Conservation (phyloP, 306 rosid species). For the Vigna reflexopilosa region DNA sequence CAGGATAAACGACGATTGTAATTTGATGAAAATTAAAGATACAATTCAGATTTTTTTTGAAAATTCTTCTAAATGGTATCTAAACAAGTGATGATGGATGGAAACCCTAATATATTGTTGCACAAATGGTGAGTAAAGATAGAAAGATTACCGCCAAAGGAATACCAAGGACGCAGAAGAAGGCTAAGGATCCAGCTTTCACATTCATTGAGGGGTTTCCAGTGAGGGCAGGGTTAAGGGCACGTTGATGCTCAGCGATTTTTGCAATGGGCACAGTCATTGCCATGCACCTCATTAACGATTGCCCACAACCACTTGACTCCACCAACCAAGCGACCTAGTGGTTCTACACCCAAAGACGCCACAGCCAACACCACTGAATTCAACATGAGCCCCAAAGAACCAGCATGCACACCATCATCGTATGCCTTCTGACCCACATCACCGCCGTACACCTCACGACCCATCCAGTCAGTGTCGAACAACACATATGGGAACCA, state of each 20-base stretch:
- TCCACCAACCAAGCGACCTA: slow-evolving; percentile 63
- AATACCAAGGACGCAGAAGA: slow-evolving; percentile 62
- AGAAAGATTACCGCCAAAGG: slow-evolving; percentile 63
- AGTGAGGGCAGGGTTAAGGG: not conserved
- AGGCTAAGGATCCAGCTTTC: slow-evolving; percentile 52
- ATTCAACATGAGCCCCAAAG: slow-evolving; percentile 70
- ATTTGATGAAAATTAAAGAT: too few relatives aligned
- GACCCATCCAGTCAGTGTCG: slow-evolving; percentile 91
- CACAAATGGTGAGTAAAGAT: too few relatives aligned
- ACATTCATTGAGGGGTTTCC: slow-evolving; percentile 19
- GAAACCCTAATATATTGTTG: too few relatives aligned
- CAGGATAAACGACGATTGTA: too few relatives aligned
- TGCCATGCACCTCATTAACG: slow-evolving; percentile 58
- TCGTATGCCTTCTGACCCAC: slow-evolving; percentile 49
- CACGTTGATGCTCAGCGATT: slow-evolving; percentile 47
- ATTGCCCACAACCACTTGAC: slow-evolving; percentile 68
- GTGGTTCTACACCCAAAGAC: slow-evolving; percentile 54
- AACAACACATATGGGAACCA: slow-evolving; percentile 79
- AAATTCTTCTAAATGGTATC: too few relatives aligned
- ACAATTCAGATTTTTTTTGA: too few relatives aligned
- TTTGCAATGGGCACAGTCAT: slow-evolving; percentile 59
- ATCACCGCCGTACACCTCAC: slow-evolving; percentile 76
- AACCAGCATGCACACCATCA: slow-evolving; percentile 59
- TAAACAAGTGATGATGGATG: too few relatives aligned
- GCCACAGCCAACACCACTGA: slow-evolving; percentile 59